Percentiles rank a stretch among this genome's conserved stretches.
Evolutionary conservation across 2,329 filamentous ascomycete genomes (phyloP).

Genomic region (Sporothrix luriei): DNA sequence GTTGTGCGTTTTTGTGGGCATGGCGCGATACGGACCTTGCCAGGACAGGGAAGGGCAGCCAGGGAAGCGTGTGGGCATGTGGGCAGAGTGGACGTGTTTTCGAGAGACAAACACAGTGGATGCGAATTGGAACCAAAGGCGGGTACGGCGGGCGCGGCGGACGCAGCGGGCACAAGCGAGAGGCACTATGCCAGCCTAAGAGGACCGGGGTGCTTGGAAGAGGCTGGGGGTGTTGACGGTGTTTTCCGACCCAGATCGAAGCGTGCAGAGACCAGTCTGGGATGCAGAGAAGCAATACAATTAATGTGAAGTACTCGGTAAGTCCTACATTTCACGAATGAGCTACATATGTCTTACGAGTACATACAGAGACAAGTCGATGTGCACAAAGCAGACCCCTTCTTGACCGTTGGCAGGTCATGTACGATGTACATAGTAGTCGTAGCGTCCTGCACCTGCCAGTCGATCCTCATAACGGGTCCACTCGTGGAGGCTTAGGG

Average conservation of each 20-base stretch:
- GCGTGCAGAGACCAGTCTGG: neutral
- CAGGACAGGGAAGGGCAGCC: neutral
- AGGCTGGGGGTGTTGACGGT: neutral
- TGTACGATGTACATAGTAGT: too few relatives aligned
- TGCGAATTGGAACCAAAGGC: neutral
- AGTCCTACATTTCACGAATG: neutral
- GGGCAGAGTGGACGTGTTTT: neutral
- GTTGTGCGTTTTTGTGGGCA: neutral
- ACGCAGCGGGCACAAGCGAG: constrained; percentile 19
- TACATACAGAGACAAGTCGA: neutral
- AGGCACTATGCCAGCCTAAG: neutral
- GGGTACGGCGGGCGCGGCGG: too few relatives aligned
- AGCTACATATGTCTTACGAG: too few relatives aligned
- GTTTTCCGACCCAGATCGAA: neutral
- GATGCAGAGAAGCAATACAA: neutral
- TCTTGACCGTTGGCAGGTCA: constrained; percentile 8
- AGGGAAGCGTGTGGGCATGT: constrained; percentile 2
- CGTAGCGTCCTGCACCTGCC: constrained; percentile 12
- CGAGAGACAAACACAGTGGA: neutral
- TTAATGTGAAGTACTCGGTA: too few relatives aligned
- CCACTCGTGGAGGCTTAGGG: neutral
- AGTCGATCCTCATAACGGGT: constrained; percentile 19
- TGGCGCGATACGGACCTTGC: neutral
- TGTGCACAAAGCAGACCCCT: too few relatives aligned
- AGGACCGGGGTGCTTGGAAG: too few relatives aligned